These are phyloP conservation scores for Cryptococcus jaspeensis DNA, from an alignment of 1,284 basidiomycete species.

Conservation along the genomic window DNA sequence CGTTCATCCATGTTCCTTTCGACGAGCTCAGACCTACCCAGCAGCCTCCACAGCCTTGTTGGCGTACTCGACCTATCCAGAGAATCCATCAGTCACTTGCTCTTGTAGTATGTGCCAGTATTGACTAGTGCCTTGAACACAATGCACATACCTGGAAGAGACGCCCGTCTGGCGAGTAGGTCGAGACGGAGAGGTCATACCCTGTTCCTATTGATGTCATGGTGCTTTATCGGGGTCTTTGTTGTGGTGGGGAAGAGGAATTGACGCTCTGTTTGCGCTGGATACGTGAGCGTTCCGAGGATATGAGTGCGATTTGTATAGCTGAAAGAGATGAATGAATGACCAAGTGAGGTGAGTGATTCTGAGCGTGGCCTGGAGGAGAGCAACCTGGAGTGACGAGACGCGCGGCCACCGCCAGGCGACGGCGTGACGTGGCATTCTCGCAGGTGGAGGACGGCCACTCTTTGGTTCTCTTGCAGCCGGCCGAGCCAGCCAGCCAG, in stretches of 20 bases:
- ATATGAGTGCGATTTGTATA: too few relatives aligned
- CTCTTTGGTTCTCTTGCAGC: too few relatives aligned
- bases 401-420: too few relatives aligned
- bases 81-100: background rate
- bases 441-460: too few relatives aligned
- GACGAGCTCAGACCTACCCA: slow-evolving; percentile 58
- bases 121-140: background rate
- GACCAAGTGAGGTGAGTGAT: too few relatives aligned
- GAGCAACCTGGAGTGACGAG: too few relatives aligned
- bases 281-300: too few relatives aligned
- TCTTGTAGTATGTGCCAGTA: background rate
- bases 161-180: slow-evolving; percentile 96
- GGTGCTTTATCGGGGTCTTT: slow-evolving; percentile 5
- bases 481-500: too few relatives aligned
- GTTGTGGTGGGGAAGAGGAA: background rate
- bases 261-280: too few relatives aligned
- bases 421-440: background rate
- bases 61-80: slow-evolving; percentile 91
- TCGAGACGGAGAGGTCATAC: slow-evolving; percentile 97
- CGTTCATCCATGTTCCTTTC: background rate
- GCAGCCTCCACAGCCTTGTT: slow-evolving; percentile 98
- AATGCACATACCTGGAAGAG: slow-evolving; percentile 78
- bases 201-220: slow-evolving; percentile 99
- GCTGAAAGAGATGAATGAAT: too few relatives aligned
- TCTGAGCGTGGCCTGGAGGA: too few relatives aligned